Evolutionary conservation across 441 rosid species (phyloP), one percentile per base, ranked within the genome.

Genomic region (Populus hybrid): DNA sequence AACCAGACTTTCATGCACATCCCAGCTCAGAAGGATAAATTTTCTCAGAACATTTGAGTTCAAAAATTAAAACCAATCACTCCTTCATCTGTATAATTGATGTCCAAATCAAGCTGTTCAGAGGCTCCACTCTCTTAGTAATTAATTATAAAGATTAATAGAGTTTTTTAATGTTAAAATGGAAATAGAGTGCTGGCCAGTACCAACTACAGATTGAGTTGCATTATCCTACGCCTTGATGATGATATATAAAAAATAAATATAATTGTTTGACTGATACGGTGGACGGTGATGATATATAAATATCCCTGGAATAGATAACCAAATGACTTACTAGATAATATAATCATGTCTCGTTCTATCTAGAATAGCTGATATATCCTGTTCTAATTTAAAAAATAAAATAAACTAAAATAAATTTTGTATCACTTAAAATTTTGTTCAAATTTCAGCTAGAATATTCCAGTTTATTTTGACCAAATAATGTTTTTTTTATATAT

Each of bases 381-480:
- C 0, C 9, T 38, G 0, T 9, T 38, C 0, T 38, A 38, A 0
- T 38, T 38, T 9, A 38, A 38, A 38, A 9, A 38, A 38, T 9
- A 38, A 2, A 38, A 38, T 9, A 38, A 38, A 1, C 3, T 38
- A 0, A 0, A 1, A 38, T 2, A 38, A 0, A 38, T 38, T 38
- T 8, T 0, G 10, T 10, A 0, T 38, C 46, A 0, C 12, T 38
- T 38, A 38, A 38, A 38, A 9, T 10, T 38, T 10, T 3, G 0
- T 0, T 0, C 0, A 38, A 38, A 38, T 1, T 38, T 1, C 12
- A 38, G 3, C 0, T 0, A 38, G 0, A 38, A 38, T 38, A 0
- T 38, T 38, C 0, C 0, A 38, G 0, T 38, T 2, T 0, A 3
- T 38, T 38, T 0, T 0, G 12, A 4, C 0, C 32, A 3, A 3